Conservation (phyloP, 1,139 yeast species). For the Lodderomyces parapsilosis region DNA sequence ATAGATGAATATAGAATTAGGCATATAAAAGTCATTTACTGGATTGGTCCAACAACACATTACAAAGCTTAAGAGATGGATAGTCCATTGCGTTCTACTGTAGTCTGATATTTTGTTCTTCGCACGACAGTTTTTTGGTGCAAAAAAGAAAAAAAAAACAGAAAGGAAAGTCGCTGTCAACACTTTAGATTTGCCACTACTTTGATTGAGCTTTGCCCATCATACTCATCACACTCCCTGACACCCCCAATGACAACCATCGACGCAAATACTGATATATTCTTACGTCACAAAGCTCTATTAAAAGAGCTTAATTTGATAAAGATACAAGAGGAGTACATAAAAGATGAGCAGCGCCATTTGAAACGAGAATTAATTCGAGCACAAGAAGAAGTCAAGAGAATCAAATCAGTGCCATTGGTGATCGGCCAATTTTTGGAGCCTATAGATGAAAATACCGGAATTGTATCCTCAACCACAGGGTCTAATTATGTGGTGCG, state of each 20-base stretch:
- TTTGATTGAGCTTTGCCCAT: not conserved
- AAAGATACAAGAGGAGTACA: slow-evolving; percentile 88
- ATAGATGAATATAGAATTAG: slow-evolving; percentile 5
- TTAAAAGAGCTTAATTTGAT: slow-evolving; percentile 87
- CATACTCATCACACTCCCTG: not conserved
- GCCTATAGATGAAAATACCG: slow-evolving; percentile 95
- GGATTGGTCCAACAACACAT: no score
- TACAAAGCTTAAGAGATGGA: no score
- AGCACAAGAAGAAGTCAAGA: slow-evolving; percentile 97
- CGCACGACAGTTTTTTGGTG: not conserved
- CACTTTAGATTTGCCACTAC: slow-evolving; percentile 8
- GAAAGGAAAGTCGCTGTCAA: not conserved
- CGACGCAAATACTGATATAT: slow-evolving; percentile 52
- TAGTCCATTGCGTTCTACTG: no score
- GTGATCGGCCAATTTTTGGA: slow-evolving; percentile 98
- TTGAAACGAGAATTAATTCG: slow-evolving; percentile 89
- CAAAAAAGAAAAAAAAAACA: not conserved
- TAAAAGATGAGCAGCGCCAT: slow-evolving; percentile 97
- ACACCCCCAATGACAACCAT: slow-evolving; percentile 14
- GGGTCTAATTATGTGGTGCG: slow-evolving; percentile 97
- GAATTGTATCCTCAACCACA: slow-evolving; percentile 95
- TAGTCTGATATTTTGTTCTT: not conserved
- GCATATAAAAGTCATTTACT: no score
- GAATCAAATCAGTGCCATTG: slow-evolving; percentile 95
- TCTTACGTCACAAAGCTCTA: slow-evolving; percentile 77